These are phyloP conservation scores for Saitozyma podzolica DNA, from an alignment of 768 basidiomycete species.

Conservation along the genomic window DNA sequence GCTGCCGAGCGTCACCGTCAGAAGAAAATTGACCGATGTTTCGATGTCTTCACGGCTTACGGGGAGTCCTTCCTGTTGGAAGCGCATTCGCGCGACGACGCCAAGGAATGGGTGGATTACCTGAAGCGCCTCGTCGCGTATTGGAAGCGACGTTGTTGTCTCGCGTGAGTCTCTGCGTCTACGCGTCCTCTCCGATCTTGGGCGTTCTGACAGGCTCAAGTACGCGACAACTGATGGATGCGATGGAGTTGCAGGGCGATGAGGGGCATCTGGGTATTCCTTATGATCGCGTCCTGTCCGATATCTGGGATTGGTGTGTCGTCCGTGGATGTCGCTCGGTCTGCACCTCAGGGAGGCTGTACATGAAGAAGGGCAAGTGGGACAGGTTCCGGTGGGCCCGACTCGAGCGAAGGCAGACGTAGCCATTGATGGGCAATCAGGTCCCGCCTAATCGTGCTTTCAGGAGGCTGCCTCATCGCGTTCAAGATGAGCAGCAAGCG, in stretches of 20 bases:
- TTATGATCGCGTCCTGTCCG: too few relatives aligned
- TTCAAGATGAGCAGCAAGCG: constrained; percentile 67
- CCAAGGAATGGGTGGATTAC: constrained; percentile 81
- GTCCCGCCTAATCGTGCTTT: constrained; percentile 69
- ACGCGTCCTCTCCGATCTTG: too few relatives aligned
- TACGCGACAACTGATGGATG: too few relatives aligned
- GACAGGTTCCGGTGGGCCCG: constrained; percentile 71
- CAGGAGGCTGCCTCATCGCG: constrained; percentile 71
- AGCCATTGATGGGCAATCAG: constrained; percentile 56
- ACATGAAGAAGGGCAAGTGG: constrained; percentile 66
- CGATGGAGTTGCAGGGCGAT: too few relatives aligned
- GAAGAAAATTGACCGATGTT: too few relatives aligned
- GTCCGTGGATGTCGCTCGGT: constrained; percentile 76
- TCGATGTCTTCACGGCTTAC: constrained; percentile 71
- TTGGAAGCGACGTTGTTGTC: constrained; percentile 74
- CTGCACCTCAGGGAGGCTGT: constrained; percentile 70
- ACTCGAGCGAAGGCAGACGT: too few relatives aligned
- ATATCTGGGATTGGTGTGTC: constrained; percentile 84
- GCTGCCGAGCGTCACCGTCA: constrained; percentile 10
- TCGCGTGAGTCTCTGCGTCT: constrained; percentile 56
- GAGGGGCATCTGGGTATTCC: too few relatives aligned
- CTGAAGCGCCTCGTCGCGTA: constrained; percentile 70
- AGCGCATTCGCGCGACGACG: constrained; percentile 71
- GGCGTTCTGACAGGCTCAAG: too few relatives aligned
- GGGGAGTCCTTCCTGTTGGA: constrained; percentile 75